phyloP scores from a whole-genome alignment of 192 early-diverging fungal genomes.

The Diversispora eburnea region DNA sequence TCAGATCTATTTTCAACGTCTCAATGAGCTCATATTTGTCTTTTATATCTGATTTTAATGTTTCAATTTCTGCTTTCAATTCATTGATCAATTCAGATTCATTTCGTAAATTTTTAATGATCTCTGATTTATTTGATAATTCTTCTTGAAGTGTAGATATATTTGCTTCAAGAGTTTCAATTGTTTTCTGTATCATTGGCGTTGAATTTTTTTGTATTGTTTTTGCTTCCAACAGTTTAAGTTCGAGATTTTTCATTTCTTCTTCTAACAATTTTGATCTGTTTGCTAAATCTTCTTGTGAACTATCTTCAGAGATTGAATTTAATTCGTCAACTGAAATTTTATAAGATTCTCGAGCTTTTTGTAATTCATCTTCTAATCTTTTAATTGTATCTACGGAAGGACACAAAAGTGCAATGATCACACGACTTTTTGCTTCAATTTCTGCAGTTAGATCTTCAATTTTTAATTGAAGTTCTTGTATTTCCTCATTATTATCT shows the following conservation, averaged over 20 bases:
- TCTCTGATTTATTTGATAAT: background rate
- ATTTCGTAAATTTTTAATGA: background rate
- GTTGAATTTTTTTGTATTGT: conserved; percentile 2
- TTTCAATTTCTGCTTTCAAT: conserved; percentile 8
- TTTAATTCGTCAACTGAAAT: background rate
- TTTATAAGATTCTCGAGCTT: conserved; percentile 18
- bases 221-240: conserved; percentile 10
- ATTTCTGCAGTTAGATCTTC: conserved; percentile 16
- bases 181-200: no score
- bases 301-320: background rate
- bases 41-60: conserved; percentile 21
- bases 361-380: conserved; percentile 16
- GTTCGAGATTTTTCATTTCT: conserved; percentile 21
- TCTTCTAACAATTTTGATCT: background rate
- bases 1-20: conserved; percentile 16
- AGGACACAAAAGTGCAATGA: conserved; percentile 17
- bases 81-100: background rate
- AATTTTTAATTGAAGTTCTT: conserved; percentile 8
- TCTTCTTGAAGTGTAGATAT: background rate
- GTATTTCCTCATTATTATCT: background rate
- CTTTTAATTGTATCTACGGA: background rate
- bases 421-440: conserved; percentile 27
- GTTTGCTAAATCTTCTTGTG: no score
- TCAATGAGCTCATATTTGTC: conserved; percentile 27
- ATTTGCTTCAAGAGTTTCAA: background rate